Percentiles rank a stretch among this genome's conserved stretches.
Conservation (phyloP, 108 stramenopile species). For the Conticribra weissflogii region DNA sequence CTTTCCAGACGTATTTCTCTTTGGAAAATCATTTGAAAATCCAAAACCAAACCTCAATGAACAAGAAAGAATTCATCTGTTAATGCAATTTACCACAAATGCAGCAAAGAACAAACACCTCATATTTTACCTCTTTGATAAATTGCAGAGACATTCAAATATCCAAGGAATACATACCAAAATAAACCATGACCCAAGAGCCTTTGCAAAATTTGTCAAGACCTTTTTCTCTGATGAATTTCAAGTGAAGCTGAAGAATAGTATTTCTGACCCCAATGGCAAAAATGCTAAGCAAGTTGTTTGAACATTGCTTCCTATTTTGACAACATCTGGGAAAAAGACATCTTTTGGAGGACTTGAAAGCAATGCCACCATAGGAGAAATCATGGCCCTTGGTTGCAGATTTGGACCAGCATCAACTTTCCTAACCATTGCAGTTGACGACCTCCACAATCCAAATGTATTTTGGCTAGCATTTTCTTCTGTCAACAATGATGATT, state of each 20-base stretch:
- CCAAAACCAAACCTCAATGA: neutral
- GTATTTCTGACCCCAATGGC: conserved; percentile 9
- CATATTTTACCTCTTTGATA: conserved; percentile 24
- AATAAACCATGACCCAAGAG: neutral
- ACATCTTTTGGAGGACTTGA: conserved; percentile 5
- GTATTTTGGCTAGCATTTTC: neutral
- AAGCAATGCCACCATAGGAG: neutral
- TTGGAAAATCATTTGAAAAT: conserved; percentile 3
- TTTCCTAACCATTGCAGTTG: conserved; percentile 3
- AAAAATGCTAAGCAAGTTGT: conserved; percentile 16
- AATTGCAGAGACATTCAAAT: neutral
- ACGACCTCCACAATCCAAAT: neutral
- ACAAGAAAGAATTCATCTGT: conserved; percentile 4
- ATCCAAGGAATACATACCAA: conserved; percentile 1
- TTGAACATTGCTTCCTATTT: conserved; percentile 5
- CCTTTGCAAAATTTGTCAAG: conserved; percentile 3
- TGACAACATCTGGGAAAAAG: conserved; percentile 8
- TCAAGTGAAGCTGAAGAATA: conserved; percentile 12
- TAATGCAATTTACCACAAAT: conserved; percentile 14
- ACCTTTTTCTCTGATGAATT: conserved; percentile 1
- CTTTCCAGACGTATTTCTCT: conserved; percentile 13
- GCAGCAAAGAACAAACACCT: neutral
- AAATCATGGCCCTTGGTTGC: neutral
- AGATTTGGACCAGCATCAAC: conserved; percentile 1
- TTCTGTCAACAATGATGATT: neutral